phyloP scores from a whole-genome alignment of 2,329 filamentous ascomycete genomes.

The Cladosporium sp. region DNA sequence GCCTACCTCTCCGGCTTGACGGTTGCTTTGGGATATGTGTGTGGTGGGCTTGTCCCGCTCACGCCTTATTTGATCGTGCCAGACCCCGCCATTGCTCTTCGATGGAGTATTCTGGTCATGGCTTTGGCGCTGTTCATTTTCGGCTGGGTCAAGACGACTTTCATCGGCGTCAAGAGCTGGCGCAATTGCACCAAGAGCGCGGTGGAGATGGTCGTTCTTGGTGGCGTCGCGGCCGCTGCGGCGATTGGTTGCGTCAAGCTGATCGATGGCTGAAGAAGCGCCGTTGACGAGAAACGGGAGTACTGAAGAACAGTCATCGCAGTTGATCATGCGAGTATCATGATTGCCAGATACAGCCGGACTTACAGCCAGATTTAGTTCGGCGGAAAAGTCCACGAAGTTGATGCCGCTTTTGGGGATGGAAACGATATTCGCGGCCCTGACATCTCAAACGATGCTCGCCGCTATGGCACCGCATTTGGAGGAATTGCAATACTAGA shows the following conservation, averaged over 20 bases:
- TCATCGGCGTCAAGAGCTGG: conserved; percentile 42
- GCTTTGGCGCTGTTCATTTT: conserved; percentile 60
- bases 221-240: conserved; percentile 63
- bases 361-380: too few relatives aligned
- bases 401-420: too few relatives aligned
- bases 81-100: conserved; percentile 49
- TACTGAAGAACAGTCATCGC: too few relatives aligned
- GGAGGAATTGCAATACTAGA: too few relatives aligned
- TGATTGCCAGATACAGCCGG: too few relatives aligned
- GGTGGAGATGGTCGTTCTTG: conserved; percentile 64
- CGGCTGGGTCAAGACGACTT: conserved; percentile 62
- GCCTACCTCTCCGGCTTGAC: conserved; percentile 59
- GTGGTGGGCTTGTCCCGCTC: conserved; percentile 67
- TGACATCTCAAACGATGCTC: too few relatives aligned
- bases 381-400: too few relatives aligned
- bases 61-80: conserved; percentile 63
- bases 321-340: too few relatives aligned
- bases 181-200: conserved; percentile 59
- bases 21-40: conserved; percentile 67
- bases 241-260: conserved; percentile 61
- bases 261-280: conserved; percentile 37
- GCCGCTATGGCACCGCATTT: too few relatives aligned
- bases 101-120: conserved; percentile 57
- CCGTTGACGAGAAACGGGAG: not conserved
- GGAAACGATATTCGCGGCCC: too few relatives aligned